Percentiles rank a stretch among this genome's conserved stretches.
These are phyloP conservation scores for Eremomyces bilateralis DNA, from an alignment of 495 filamentous ascomycete species.

Conservation along the genomic window DNA sequence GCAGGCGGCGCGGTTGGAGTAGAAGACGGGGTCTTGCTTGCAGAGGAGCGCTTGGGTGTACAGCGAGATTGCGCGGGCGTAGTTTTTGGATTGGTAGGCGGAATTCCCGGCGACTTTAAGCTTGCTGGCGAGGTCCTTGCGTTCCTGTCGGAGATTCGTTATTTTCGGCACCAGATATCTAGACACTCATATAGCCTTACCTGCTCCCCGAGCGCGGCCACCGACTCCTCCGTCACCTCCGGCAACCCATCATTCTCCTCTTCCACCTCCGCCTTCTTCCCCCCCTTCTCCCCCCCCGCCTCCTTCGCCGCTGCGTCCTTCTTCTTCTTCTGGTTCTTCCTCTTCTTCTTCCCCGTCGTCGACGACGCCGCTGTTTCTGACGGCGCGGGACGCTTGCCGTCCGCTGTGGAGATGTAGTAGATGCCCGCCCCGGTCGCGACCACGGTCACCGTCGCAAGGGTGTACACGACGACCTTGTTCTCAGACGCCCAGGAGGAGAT, in stretches of 20 bases:
- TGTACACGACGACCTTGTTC: constrained; percentile 87
- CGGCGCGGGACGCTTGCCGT: too few species aligned
- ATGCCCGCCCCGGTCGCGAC: constrained; percentile 77
- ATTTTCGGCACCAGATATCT: constrained; percentile 1
- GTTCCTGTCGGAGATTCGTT: constrained; percentile 25
- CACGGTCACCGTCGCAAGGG: constrained; percentile 79
- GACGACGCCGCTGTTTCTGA: constrained; percentile 19
- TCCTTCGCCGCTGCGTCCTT: constrained; percentile 34
- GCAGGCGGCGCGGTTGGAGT: constrained; percentile 94
- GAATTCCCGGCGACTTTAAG: constrained; percentile 93
- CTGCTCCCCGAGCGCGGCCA: constrained; percentile 45
- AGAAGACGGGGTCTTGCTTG: constrained; percentile 94
- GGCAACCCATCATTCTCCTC: constrained; percentile 47
- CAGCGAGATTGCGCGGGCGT: constrained; percentile 72
- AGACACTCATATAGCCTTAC: constrained; percentile 18
- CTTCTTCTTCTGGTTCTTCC: constrained; percentile 29
- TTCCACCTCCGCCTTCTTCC: not conserved
- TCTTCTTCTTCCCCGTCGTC: constrained; percentile 40
- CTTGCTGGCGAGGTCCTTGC: constrained; percentile 68
- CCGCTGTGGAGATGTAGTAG: constrained; percentile 59
- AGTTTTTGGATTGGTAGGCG: constrained; percentile 83
- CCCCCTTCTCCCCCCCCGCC: constrained; percentile 3
- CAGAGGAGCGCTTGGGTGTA: constrained; percentile 92
- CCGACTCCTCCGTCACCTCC: constrained; percentile 58
- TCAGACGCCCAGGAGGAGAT: constrained; percentile 84